A percentile compares a stretch with the other conserved stretches of the same genome.
phyloP scores from a whole-genome alignment of 495 filamentous ascomycete genomes.

The Penicillium longicatenatum region DNA sequence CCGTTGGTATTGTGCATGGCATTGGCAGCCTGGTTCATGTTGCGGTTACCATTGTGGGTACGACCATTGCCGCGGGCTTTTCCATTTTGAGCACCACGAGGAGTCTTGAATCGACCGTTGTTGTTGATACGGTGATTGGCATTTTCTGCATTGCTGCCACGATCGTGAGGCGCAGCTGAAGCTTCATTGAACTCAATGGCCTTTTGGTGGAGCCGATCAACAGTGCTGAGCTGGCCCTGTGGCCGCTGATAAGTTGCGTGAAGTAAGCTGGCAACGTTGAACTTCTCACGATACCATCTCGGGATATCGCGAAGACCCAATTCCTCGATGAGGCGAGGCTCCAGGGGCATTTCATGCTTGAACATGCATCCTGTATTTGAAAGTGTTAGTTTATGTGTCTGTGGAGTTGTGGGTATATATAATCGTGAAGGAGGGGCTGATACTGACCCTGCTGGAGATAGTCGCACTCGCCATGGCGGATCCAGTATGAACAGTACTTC shows the following conservation, averaged over 20 bases:
- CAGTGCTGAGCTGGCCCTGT: constrained; percentile 2
- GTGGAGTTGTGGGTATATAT: no score
- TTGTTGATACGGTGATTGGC: background rate
- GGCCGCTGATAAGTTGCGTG: background rate
- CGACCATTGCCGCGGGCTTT: background rate
- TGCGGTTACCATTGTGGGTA: background rate
- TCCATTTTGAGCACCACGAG: background rate
- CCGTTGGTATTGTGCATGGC: background rate
- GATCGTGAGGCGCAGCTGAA: background rate
- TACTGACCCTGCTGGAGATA: constrained; percentile 69
- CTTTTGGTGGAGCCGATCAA: constrained; percentile 7
- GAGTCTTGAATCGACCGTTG: background rate
- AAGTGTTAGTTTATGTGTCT: constrained; percentile 6
- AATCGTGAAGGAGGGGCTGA: background rate
- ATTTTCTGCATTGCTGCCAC: background rate
- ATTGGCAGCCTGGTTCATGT: background rate
- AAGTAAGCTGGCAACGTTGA: constrained; percentile 34
- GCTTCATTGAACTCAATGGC: background rate
- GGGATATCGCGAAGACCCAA: constrained; percentile 63
- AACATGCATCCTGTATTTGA: constrained; percentile 65
- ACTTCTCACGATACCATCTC: constrained; percentile 57
- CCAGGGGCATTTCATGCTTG: constrained; percentile 82
- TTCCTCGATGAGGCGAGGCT: constrained; percentile 55
- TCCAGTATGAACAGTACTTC: constrained; percentile 84
- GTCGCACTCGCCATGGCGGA: constrained; percentile 79